These are phyloP conservation scores for Mesembryanthemum crystallinum DNA, from an alignment of 148 eudicot species.

Conservation along the genomic window DNA sequence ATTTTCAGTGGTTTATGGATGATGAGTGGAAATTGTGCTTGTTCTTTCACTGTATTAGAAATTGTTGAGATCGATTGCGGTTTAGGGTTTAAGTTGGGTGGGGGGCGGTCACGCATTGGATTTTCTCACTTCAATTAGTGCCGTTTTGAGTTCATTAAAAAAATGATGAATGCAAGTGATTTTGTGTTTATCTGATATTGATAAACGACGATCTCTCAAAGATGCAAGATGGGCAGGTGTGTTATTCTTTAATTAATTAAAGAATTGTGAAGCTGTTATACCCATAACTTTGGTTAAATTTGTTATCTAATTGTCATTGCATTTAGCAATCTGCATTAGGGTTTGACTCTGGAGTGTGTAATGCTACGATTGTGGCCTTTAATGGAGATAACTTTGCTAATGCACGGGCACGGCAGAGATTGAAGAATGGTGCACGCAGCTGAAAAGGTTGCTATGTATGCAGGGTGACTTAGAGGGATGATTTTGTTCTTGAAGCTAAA, in stretches of 20 bases:
- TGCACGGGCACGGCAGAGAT: background rate
- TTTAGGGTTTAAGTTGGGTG: background rate
- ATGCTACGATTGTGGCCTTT: too few species aligned
- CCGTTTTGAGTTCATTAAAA: background rate
- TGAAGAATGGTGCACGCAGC: background rate
- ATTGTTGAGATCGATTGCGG: background rate
- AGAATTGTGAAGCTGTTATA: background rate
- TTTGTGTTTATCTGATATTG: too few species aligned
- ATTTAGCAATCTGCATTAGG: background rate
- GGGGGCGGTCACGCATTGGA: too few species aligned
- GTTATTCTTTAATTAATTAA: background rate
- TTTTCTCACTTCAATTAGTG: background rate
- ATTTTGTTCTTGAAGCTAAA: too few species aligned
- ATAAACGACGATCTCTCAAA: background rate
- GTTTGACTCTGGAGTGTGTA: too few species aligned
- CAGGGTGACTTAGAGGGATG: too few species aligned
- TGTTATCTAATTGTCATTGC: background rate
- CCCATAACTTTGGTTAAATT: too few species aligned
- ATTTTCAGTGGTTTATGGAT: slow-evolving; percentile 5
- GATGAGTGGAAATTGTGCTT: background rate
- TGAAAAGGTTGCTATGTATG: too few species aligned
- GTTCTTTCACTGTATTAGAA: too few species aligned
- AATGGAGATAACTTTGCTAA: background rate
- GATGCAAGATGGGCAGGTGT: too few species aligned
- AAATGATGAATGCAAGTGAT: background rate